phyloP scores from a whole-genome alignment of 2,329 filamentous ascomycete genomes.

The Setomelanomma holmii region DNA sequence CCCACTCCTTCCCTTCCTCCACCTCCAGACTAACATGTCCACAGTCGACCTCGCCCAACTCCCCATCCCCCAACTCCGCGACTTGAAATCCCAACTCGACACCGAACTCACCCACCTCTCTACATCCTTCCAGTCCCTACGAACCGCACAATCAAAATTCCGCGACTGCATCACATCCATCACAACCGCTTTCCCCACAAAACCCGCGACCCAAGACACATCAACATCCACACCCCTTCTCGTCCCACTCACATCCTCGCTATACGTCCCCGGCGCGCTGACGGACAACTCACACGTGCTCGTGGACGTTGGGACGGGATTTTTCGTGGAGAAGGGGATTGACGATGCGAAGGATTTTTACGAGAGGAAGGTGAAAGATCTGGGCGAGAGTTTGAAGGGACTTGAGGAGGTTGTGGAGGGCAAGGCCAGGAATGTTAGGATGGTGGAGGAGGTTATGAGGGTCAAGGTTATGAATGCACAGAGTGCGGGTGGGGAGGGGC shows the following conservation, averaged over 20 bases:
- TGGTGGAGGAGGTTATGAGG: conserved; percentile 78
- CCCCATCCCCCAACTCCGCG: conserved; percentile 81
- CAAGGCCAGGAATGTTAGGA: conserved; percentile 83
- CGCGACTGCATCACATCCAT: conserved; percentile 86
- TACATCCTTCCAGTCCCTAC: conserved; percentile 85
- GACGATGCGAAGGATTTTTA: conserved; percentile 72
- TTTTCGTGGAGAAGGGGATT: conserved; percentile 85
- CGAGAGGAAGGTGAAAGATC: conserved; percentile 69
- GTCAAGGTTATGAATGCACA: conserved; percentile 46
- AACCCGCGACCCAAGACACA: background rate
- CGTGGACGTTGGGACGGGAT: conserved; percentile 92
- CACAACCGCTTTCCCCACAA: conserved; percentile 59
- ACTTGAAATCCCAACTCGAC: conserved; percentile 95
- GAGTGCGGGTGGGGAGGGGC: conserved; percentile 26
- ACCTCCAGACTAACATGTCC: conserved; percentile 6
- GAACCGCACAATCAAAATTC: conserved; percentile 90
- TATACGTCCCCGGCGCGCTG: conserved; percentile 88
- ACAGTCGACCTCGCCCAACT: conserved; percentile 75
- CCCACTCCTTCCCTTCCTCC: background rate
- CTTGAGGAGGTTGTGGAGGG: conserved; percentile 72
- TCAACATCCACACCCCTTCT: conserved; percentile 66
- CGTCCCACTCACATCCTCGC: conserved; percentile 91
- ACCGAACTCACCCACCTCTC: conserved; percentile 96
- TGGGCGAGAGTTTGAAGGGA: conserved; percentile 70
- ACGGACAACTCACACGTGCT: conserved; percentile 59